Percentiles rank a stretch among this genome's conserved stretches.
Conservation (phyloP, 2,329 filamentous ascomycete genomes). For the Fusarium liriodendri region DNA sequence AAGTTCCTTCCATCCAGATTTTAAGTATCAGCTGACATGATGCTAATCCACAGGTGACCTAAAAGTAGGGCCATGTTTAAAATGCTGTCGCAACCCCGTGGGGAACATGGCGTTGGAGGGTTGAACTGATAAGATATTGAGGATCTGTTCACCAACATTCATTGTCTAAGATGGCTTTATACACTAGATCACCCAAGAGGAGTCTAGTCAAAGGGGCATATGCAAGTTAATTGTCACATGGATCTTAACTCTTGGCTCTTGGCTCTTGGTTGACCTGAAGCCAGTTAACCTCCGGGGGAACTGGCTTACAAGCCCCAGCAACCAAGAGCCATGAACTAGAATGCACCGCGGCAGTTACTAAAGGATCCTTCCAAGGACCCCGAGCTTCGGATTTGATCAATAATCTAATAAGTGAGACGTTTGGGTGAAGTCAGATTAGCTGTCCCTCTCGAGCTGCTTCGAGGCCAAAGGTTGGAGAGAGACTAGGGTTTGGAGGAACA, state of each 20-base stretch:
- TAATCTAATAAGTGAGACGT: neutral
- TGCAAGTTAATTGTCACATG: neutral
- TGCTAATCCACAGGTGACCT: neutral
- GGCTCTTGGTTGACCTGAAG: neutral
- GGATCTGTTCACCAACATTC: neutral
- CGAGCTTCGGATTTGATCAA: neutral
- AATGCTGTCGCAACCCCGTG: neutral
- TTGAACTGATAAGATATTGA: neutral
- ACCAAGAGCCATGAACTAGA: neutral
- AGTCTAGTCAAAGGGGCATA: neutral
- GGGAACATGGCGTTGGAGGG: too few species aligned
- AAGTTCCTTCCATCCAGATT: neutral
- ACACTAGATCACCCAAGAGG: neutral
- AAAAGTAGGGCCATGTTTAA: neutral
- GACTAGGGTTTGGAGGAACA: neutral
- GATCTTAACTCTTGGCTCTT: neutral
- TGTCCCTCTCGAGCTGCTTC: neutral
- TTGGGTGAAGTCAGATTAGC: neutral
- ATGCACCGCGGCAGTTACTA: neutral
- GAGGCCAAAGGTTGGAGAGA: neutral
- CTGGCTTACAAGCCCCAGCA: neutral
- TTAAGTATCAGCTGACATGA: neutral
- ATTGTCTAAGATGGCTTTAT: neutral
- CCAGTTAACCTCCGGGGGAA: neutral
- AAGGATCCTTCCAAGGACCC: neutral